phyloP scores from a whole-genome alignment of 257 asterid genomes.

The Scutellaria minor region DNA sequence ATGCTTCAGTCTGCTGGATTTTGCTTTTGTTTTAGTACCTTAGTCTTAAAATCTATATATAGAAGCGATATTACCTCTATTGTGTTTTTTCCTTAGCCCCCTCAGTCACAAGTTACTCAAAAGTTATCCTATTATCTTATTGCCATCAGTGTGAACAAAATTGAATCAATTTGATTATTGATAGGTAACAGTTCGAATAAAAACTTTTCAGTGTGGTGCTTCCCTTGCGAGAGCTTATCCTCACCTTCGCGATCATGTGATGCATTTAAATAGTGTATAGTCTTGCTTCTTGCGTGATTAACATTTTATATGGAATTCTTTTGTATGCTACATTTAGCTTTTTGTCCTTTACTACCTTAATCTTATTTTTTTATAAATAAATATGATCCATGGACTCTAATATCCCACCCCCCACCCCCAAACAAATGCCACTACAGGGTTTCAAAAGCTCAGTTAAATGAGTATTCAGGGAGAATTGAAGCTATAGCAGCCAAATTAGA shows the following conservation, averaged over 20 bases:
- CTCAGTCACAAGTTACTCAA: neutral
- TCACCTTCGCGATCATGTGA: constrained; percentile 9
- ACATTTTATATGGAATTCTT: neutral
- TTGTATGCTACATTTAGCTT: neutral
- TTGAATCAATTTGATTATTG: neutral
- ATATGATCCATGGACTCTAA: constrained; percentile 5
- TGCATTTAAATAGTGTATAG: neutral
- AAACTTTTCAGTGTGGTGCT: neutral
- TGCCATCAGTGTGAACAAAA: neutral
- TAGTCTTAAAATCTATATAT: neutral
- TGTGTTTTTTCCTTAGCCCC: neutral
- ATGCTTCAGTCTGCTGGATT: neutral
- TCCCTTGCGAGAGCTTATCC: neutral
- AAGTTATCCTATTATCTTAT: neutral
- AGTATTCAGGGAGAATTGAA: constrained; percentile 78
- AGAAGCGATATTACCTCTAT: neutral
- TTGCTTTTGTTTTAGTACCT: neutral
- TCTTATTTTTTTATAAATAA: neutral
- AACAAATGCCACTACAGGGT: constrained; percentile 45
- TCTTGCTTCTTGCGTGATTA: neutral
- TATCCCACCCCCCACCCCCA: neutral
- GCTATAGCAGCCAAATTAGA: constrained; percentile 71
- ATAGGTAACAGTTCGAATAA: neutral
- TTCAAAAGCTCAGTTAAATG: constrained; percentile 73
- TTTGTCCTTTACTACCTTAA: neutral